phyloP scores from a whole-genome alignment of 2,329 filamentous ascomycete genomes.

The Rosellinia necatrix region DNA sequence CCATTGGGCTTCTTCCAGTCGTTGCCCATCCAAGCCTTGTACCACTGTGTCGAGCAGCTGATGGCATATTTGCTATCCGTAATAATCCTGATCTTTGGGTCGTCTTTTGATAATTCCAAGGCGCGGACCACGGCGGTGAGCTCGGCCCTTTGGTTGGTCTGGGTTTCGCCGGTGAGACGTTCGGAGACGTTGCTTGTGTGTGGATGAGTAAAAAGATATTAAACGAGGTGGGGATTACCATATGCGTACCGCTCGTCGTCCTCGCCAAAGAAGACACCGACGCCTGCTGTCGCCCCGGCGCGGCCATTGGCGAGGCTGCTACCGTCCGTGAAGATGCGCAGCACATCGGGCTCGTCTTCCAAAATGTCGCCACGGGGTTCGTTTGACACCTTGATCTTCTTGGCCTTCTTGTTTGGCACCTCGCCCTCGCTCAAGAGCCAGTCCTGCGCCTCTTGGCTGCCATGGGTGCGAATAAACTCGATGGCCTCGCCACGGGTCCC shows the following conservation, averaged over 20 bases:
- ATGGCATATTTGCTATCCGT: slow-evolving; percentile 93
- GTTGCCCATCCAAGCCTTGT: slow-evolving; percentile 72
- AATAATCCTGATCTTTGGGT: slow-evolving; percentile 74
- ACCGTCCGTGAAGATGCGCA: slow-evolving; percentile 66
- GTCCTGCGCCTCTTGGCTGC: slow-evolving; percentile 50
- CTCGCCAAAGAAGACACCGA: slow-evolving; percentile 67
- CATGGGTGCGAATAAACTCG: slow-evolving; percentile 66
- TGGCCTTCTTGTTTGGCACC: slow-evolving; percentile 44
- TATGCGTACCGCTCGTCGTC: slow-evolving; percentile 53
- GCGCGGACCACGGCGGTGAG: slow-evolving; percentile 85
- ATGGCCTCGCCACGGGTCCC: slow-evolving; percentile 73
- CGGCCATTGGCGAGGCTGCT: slow-evolving; percentile 64
- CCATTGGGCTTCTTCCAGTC: slow-evolving; percentile 74
- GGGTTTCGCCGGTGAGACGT: slow-evolving; percentile 70
- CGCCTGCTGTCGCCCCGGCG: slow-evolving; percentile 58
- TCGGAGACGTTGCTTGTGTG: slow-evolving; percentile 68
- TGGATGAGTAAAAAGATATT: slow-evolving; percentile 10
- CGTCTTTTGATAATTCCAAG: slow-evolving; percentile 72
- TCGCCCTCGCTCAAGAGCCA: slow-evolving; percentile 47
- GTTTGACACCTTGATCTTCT: slow-evolving; percentile 29
- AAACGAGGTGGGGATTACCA: slow-evolving; percentile 16
- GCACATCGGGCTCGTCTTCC: slow-evolving; percentile 39
- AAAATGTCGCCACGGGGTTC: slow-evolving; percentile 6
- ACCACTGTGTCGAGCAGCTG: slow-evolving; percentile 87
- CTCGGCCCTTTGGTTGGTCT: slow-evolving; percentile 97